Evolutionary conservation across 2,329 filamentous ascomycete species (phyloP).

Genomic region (Penicillium sp.): DNA sequence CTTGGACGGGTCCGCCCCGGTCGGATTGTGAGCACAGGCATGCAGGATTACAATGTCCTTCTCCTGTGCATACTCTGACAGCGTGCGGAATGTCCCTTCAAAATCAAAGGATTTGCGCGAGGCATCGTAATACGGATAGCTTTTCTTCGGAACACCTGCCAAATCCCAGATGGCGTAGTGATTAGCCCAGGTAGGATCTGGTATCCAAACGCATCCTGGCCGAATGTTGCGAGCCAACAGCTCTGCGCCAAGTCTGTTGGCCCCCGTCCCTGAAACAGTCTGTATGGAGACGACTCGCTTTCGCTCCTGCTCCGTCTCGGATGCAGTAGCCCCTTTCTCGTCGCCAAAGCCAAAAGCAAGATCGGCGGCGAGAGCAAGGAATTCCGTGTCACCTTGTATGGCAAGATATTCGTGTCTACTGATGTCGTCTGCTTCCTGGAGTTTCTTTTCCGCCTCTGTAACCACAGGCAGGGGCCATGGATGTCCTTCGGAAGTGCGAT

Average conservation of each 20-base stretch:
- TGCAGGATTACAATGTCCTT: constrained; percentile 66
- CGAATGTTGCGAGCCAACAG: constrained; percentile 85
- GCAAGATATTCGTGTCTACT: constrained; percentile 96
- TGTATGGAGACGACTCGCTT: constrained; percentile 67
- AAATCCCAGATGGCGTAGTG: constrained; percentile 84
- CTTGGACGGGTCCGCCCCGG: constrained; percentile 79
- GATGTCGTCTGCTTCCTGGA: constrained; percentile 76
- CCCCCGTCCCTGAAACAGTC: constrained; percentile 92
- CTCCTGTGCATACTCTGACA: constrained; percentile 78
- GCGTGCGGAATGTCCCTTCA: constrained; percentile 65
- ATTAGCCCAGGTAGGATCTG: constrained; percentile 93
- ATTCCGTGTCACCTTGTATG: constrained; percentile 78
- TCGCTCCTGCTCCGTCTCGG: constrained; percentile 28
- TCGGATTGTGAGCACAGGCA: constrained; percentile 90
- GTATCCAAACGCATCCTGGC: constrained; percentile 74
- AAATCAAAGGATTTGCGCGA: constrained; percentile 38
- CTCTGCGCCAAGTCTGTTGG: constrained; percentile 82
- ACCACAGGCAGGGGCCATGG: constrained; percentile 89
- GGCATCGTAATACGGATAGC: constrained; percentile 89
- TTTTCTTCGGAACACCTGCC: constrained; percentile 71
- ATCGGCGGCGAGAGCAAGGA: constrained; percentile 81
- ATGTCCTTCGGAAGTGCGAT: constrained; percentile 86
- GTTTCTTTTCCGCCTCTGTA: constrained; percentile 70
- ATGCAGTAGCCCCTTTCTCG: constrained; percentile 41
- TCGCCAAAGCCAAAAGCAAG: constrained; percentile 66